phyloP scores from a whole-genome alignment of 2,329 filamentous ascomycete genomes.

The Albophoma yamanashiensis region DNA sequence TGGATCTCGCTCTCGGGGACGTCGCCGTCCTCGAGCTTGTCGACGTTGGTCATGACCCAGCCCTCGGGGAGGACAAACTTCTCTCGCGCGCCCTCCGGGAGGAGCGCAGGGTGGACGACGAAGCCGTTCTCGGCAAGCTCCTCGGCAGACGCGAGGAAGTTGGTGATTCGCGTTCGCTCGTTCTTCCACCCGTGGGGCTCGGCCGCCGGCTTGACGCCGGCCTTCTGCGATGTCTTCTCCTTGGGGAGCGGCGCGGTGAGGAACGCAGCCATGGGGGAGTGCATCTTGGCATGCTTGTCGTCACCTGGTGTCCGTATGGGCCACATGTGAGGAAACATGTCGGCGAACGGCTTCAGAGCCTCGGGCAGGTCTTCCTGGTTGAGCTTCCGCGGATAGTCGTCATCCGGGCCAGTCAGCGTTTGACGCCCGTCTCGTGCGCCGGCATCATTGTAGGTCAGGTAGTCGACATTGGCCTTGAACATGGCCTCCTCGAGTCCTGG shows the following conservation, averaged over 20 bases:
- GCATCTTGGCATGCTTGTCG: conserved; percentile 66
- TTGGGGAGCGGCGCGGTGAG: conserved; percentile 64
- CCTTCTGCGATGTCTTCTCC: conserved; percentile 47
- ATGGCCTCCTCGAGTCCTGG: conserved; percentile 85
- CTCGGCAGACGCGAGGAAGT: conserved; percentile 60
- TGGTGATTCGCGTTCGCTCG: conserved; percentile 69
- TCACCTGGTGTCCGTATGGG: conserved; percentile 82
- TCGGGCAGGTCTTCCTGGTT: conserved; percentile 39
- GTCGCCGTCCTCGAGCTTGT: conserved; percentile 53
- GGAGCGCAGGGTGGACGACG: conserved; percentile 68
- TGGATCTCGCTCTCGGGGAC: conserved; percentile 63
- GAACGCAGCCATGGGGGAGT: conserved; percentile 81
- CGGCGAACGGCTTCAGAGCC: conserved; percentile 55
- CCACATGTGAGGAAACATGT: conserved; percentile 84
- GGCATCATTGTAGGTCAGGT: conserved; percentile 30
- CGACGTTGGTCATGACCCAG: conserved; percentile 73
- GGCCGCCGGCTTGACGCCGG: conserved; percentile 46
- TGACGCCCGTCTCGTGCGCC: conserved; percentile 17
- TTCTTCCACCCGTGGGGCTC: conserved; percentile 60
- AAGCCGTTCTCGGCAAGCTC: conserved; percentile 80
- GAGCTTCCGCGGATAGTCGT: conserved; percentile 47
- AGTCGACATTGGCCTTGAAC: conserved; percentile 57
- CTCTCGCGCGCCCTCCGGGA: conserved; percentile 46
- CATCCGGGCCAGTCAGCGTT: conserved; percentile 38
- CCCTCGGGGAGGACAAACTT: conserved; percentile 50